Conservation (phyloP, 208 protist species). For the Crithidia mellificae region DNA sequence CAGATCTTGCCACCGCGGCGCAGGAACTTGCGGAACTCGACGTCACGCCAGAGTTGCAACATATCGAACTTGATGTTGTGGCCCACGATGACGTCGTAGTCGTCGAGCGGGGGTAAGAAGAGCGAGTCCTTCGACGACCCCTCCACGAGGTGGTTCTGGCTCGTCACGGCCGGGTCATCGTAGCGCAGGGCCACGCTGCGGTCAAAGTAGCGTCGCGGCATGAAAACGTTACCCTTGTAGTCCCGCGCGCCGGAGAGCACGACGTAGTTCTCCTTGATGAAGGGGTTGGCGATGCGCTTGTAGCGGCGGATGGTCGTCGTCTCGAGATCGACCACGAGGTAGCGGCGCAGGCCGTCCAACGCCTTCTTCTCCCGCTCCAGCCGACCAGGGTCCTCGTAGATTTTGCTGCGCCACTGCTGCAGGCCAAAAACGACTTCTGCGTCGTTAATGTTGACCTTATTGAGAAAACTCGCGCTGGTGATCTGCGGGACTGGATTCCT, state of each 20-base stretch:
- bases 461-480: constrained; percentile 74
- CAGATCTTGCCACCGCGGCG: constrained; percentile 86
- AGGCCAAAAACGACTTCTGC: constrained; percentile 88
- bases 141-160: constrained; percentile 67
- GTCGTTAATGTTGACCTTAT: constrained; percentile 86
- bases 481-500: constrained; percentile 72
- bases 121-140: constrained; percentile 79
- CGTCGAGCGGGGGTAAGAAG: constrained; percentile 86
- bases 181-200: constrained; percentile 77
- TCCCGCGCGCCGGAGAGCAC: constrained; percentile 88
- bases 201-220: constrained; percentile 83
- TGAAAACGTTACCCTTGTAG: constrained; percentile 89
- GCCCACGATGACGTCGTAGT: constrained; percentile 91
- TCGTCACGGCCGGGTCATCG: constrained; percentile 73
- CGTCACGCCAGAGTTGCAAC: constrained; percentile 88
- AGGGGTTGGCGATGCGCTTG: constrained; percentile 91
- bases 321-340: constrained; percentile 89
- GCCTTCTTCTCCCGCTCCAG: constrained; percentile 74
- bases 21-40: constrained; percentile 83
- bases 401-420: constrained; percentile 86
- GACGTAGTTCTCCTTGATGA: constrained; percentile 88
- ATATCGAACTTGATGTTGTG: constrained; percentile 95
- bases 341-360: constrained; percentile 55
- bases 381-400: constrained; percentile 83
- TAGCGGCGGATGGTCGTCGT: constrained; percentile 88